Percentiles rank a stretch among this genome's conserved stretches.
Conservation (phyloP, 352 stramenopile species). For the Phytophthora constricta region DNA sequence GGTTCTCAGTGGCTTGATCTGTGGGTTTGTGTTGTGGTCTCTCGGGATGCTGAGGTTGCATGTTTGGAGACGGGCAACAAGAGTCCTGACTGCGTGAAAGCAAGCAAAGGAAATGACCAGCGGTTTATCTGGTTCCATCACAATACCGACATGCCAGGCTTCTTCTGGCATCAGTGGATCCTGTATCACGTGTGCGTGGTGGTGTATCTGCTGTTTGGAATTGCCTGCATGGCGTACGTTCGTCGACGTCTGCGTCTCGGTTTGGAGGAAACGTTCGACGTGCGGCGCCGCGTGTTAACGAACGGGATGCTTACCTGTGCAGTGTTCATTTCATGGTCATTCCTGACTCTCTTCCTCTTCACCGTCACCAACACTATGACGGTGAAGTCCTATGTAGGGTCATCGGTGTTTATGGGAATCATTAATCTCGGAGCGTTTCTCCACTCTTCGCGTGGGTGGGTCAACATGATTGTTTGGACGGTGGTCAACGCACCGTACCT, state of each 20-base stretch:
- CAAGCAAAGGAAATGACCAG: slow-evolving; percentile 33
- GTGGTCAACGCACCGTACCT: slow-evolving; percentile 78
- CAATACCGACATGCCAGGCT: slow-evolving; percentile 75
- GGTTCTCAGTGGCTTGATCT: slow-evolving; percentile 71
- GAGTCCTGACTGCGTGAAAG: slow-evolving; percentile 33
- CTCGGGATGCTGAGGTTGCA: slow-evolving; percentile 50
- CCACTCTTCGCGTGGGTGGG: slow-evolving; percentile 73
- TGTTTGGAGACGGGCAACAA: slow-evolving; percentile 26
- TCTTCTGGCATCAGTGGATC: slow-evolving; percentile 87
- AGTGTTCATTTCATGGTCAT: slow-evolving; percentile 88
- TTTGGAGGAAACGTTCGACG: slow-evolving; percentile 87
- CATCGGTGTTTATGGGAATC: slow-evolving; percentile 59
- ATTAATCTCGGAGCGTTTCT: slow-evolving; percentile 83
- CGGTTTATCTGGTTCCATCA: slow-evolving; percentile 88
- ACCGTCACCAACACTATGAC: slow-evolving; percentile 56
- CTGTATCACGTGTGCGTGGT: slow-evolving; percentile 85
- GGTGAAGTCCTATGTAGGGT: slow-evolving; percentile 45
- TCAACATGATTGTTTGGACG: slow-evolving; percentile 90
- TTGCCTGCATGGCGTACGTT: slow-evolving; percentile 79
- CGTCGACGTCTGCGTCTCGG: slow-evolving; percentile 73
- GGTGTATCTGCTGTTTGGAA: slow-evolving; percentile 77
- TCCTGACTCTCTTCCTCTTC: slow-evolving; percentile 76
- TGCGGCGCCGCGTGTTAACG: slow-evolving; percentile 75
- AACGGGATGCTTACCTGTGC: slow-evolving; percentile 83
- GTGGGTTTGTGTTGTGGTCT: slow-evolving; percentile 67